Percentiles rank a stretch among this genome's conserved stretches.
phyloP scores from a whole-genome alignment of 2,329 filamentous ascomycete genomes.

The Tolypocladium ovalisporum region DNA sequence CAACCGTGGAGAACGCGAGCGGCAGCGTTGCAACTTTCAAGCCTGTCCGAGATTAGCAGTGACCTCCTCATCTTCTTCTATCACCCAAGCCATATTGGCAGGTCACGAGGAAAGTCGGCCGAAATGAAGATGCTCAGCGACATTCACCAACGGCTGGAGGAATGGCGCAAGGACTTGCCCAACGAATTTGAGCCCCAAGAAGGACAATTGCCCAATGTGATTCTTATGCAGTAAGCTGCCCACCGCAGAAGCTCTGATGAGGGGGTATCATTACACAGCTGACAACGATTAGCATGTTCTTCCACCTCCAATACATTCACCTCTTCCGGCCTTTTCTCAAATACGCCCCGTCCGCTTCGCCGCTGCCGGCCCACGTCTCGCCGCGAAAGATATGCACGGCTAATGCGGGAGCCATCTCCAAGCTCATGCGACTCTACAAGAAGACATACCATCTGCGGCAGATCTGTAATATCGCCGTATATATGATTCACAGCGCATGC shows the following conservation, averaged over 20 bases:
- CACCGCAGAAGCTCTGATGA: not conserved
- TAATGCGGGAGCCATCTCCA: constrained; percentile 81
- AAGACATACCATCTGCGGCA: constrained; percentile 82
- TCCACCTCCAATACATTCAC: constrained; percentile 89
- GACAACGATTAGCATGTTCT: constrained; percentile 69
- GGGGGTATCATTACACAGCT: constrained; percentile 4
- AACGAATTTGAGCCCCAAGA: constrained; percentile 83
- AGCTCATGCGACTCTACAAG: constrained; percentile 89
- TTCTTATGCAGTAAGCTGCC: constrained; percentile 66
- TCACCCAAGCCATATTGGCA: constrained; percentile 58
- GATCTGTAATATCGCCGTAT: constrained; percentile 93
- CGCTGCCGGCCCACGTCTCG: constrained; percentile 76
- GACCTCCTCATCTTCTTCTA: constrained; percentile 88
- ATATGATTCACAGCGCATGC: constrained; percentile 88
- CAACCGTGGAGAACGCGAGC: constrained; percentile 79
- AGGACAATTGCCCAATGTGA: constrained; percentile 75
- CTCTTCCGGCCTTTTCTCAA: constrained; percentile 92
- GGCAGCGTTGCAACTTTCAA: constrained; percentile 69
- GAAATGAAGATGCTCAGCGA: constrained; percentile 91
- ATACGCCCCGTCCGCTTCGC: constrained; percentile 71
- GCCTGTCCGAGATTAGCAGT: constrained; percentile 85
- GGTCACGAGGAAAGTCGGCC: constrained; percentile 60
- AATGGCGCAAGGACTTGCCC: constrained; percentile 77
- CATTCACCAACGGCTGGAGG: constrained; percentile 78
- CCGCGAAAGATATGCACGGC: constrained; percentile 85